These are phyloP conservation scores for Solanum boliviense DNA, from an alignment of 257 asterid genomes.

Conservation along the genomic window DNA sequence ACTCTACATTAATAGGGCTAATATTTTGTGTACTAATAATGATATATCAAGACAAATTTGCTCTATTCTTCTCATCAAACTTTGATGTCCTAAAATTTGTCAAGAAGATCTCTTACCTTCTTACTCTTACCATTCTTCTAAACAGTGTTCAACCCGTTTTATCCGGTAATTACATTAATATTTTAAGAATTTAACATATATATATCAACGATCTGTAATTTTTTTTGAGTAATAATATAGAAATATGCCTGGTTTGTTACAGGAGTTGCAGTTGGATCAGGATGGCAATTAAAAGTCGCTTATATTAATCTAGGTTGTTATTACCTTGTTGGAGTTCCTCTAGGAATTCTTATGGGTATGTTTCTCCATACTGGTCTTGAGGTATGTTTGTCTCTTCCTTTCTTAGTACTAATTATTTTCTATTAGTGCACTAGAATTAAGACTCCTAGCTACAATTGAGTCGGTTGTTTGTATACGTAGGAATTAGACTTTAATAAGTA, in stretches of 20 bases:
- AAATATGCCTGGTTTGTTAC: not conserved
- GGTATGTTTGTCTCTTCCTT: conserved; percentile 14
- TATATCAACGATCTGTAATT: no score
- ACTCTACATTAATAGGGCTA: conserved; percentile 32
- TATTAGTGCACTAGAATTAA: not conserved
- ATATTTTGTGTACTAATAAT: conserved; percentile 16
- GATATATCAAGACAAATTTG: conserved; percentile 19
- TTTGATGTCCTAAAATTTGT: conserved; percentile 20
- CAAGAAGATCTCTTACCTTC: conserved; percentile 18
- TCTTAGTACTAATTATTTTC: not conserved
- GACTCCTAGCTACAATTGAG: not conserved
- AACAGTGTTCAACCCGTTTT: conserved; percentile 50
- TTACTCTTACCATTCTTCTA: conserved; percentile 34
- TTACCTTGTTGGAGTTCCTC: conserved; percentile 44
- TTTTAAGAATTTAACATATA: no score
- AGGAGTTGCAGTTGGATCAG: conserved; percentile 53
- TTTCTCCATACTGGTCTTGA: conserved; percentile 20
- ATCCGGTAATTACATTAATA: conserved; percentile 24
- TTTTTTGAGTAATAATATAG: no score
- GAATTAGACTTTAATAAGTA: not conserved
- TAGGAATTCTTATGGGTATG: conserved; percentile 29
- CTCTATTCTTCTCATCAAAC: conserved; percentile 33
- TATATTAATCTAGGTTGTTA: conserved; percentile 33
- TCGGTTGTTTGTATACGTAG: not conserved
- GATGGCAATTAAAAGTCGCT: conserved; percentile 43